These are phyloP conservation scores for Coniferiporia weirii DNA, from an alignment of 1,284 basidiomycete species.

Conservation along the genomic window DNA sequence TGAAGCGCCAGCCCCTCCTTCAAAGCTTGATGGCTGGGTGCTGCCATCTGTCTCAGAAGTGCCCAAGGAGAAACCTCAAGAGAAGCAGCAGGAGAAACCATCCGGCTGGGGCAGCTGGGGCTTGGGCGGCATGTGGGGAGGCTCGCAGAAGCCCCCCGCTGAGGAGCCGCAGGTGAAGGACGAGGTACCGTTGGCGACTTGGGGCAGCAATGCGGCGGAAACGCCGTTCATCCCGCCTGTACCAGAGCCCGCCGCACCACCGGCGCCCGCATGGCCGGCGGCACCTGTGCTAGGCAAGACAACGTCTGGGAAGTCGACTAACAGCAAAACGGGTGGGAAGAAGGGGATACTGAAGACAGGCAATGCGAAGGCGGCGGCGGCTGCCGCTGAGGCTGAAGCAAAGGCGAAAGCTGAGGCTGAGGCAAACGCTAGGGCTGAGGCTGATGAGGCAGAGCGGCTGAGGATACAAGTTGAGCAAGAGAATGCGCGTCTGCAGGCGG, in stretches of 20 bases:
- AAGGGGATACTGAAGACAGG: constrained; percentile 12
- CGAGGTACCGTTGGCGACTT: constrained; percentile 5
- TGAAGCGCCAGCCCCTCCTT: background rate
- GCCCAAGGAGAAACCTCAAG: background rate
- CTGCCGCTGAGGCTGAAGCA: constrained; percentile 1
- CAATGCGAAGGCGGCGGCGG: background rate
- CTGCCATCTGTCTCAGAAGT: background rate
- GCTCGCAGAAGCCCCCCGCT: background rate
- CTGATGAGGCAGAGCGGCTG: background rate
- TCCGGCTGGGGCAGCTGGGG: constrained; percentile 2
- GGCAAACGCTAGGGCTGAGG: background rate
- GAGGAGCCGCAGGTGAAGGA: background rate
- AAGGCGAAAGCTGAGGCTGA: background rate
- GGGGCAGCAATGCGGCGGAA: background rate
- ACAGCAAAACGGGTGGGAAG: constrained; percentile 4
- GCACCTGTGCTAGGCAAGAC: constrained; percentile 4
- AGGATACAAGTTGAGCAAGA: background rate
- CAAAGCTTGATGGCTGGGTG: background rate
- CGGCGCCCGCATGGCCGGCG: background rate
- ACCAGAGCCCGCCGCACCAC: background rate
- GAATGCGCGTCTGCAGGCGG: background rate
- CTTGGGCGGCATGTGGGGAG: background rate
- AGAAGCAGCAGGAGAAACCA: background rate
- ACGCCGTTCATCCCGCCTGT: constrained; percentile 2
- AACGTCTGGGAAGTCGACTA: background rate